phyloP scores from a whole-genome alignment of 2,329 filamentous ascomycete species.

The Ambrosiella cleistominuta region DNA sequence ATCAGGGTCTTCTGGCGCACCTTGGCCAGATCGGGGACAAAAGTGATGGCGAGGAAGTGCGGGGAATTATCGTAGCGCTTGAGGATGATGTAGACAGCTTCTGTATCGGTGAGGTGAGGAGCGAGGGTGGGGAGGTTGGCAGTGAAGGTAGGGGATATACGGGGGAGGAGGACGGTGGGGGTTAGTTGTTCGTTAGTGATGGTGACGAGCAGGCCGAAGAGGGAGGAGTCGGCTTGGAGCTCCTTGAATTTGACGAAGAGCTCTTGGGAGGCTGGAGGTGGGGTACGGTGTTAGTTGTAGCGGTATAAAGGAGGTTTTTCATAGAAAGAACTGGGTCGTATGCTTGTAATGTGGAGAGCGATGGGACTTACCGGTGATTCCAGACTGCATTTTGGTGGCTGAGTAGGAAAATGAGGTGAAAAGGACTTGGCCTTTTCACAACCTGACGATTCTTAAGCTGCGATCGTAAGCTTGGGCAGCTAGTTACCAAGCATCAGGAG shows the following conservation, averaged over 20 bases:
- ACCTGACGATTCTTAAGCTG: background rate
- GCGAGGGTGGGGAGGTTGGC: slow-evolving; percentile 46
- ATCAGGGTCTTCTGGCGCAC: slow-evolving; percentile 81
- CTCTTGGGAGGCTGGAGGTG: slow-evolving; percentile 50
- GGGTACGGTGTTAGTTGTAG: background rate
- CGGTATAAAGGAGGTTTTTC: background rate
- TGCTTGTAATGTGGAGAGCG: background rate
- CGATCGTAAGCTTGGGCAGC: slow-evolving; percentile 5
- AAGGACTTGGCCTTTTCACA: too few relatives aligned
- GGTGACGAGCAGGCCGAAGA: slow-evolving; percentile 54
- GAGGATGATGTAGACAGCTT: slow-evolving; percentile 58
- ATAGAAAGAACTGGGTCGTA: background rate
- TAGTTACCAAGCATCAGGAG: background rate
- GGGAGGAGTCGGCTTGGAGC: slow-evolving; percentile 41
- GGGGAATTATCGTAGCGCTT: slow-evolving; percentile 43
- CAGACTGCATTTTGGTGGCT: slow-evolving; percentile 48
- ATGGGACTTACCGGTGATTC: slow-evolving; percentile 45
- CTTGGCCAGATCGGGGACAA: slow-evolving; percentile 60
- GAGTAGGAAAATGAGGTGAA: background rate
- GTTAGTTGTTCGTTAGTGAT: slow-evolving; percentile 53
- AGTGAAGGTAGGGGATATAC: slow-evolving; percentile 38
- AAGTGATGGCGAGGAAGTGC: slow-evolving; percentile 54
- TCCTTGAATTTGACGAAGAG: slow-evolving; percentile 55
- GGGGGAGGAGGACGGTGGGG: slow-evolving; percentile 37
- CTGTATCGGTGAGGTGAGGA: slow-evolving; percentile 45